A percentile compares a stretch with the other conserved stretches of the same genome.
Conservation (phyloP, 1,284 basidiomycete species). For the Coriolopsis trogii region DNA sequence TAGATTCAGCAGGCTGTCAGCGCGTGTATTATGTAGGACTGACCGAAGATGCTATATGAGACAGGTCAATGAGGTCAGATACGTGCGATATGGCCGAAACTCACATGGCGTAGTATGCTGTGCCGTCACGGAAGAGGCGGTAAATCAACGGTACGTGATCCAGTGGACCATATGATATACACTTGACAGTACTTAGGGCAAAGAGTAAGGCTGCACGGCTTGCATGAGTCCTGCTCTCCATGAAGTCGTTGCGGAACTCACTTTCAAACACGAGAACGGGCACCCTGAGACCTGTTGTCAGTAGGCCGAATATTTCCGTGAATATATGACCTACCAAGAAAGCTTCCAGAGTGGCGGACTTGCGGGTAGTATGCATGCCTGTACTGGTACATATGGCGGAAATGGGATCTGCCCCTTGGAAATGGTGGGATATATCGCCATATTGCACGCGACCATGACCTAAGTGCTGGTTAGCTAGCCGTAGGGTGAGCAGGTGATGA, state of each 20-base stretch:
- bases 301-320: neutral
- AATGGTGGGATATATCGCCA: neutral
- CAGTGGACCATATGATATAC: constrained; percentile 17
- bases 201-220: constrained; percentile 14
- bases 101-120: constrained; percentile 18
- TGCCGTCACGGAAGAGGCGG: constrained; percentile 19
- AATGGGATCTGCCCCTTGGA: neutral
- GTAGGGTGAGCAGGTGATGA: neutral
- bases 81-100: neutral
- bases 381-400: constrained; percentile 6
- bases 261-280: constrained; percentile 21
- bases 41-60: constrained; percentile 4
- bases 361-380: constrained; percentile 11
- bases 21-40: neutral
- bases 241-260: neutral
- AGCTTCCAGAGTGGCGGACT: constrained; percentile 1
- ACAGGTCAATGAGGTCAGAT: neutral
- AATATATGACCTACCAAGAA: constrained; percentile 9
- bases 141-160: constrained; percentile 19
- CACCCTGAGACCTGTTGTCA: constrained; percentile 3
- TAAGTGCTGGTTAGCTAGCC: neutral
- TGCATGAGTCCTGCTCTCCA: neutral
- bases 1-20: neutral
- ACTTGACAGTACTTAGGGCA: constrained; percentile 17
- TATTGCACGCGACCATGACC: neutral